phyloP scores from a whole-genome alignment of 2,329 filamentous ascomycete species.

The Claviceps humidiphila region DNA sequence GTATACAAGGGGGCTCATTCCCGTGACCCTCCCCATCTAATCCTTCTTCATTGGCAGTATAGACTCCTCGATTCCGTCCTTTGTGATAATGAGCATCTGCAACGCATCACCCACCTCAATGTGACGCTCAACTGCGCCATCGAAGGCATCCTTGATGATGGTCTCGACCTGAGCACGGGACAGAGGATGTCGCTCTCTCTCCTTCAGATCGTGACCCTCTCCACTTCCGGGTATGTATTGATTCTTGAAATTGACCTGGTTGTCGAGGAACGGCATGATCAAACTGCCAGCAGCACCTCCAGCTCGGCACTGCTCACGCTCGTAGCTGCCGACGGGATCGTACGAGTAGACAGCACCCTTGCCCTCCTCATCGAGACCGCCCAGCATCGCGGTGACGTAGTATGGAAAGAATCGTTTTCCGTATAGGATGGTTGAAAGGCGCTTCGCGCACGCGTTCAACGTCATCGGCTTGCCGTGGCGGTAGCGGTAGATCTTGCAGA shows the following conservation, averaged over 20 bases:
- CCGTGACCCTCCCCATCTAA: constrained; percentile 29
- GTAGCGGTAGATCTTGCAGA: constrained; percentile 98
- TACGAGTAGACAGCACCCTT: constrained; percentile 93
- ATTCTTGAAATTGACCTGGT: constrained; percentile 99
- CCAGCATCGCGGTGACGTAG: constrained; percentile 91
- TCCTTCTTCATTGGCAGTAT: constrained; percentile 81
- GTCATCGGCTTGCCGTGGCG: constrained; percentile 95
- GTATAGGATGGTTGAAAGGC: constrained; percentile 90
- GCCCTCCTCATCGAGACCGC: constrained; percentile 86
- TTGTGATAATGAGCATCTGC: constrained; percentile 90
- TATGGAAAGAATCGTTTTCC: constrained; percentile 98
- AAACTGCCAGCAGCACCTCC: constrained; percentile 83
- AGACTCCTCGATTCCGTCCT: constrained; percentile 76
- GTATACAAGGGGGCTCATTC: constrained; percentile 2
- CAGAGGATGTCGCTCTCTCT: constrained; percentile 57
- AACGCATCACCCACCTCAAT: constrained; percentile 96
- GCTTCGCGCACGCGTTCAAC: constrained; percentile 86
- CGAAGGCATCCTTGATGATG: constrained; percentile 92
- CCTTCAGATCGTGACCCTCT: constrained; percentile 65
- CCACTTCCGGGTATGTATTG: constrained; percentile 85
- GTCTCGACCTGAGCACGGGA: constrained; percentile 63
- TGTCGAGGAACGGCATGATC: constrained; percentile 98
- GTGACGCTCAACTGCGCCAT: constrained; percentile 94
- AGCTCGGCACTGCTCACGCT: constrained; percentile 89
- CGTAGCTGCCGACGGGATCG: constrained; percentile 94